Percentiles rank a stretch among this genome's conserved stretches.
Conservation (phyloP, 495 filamentous ascomycete species). For the Chaetomidium leptoderma region DNA sequence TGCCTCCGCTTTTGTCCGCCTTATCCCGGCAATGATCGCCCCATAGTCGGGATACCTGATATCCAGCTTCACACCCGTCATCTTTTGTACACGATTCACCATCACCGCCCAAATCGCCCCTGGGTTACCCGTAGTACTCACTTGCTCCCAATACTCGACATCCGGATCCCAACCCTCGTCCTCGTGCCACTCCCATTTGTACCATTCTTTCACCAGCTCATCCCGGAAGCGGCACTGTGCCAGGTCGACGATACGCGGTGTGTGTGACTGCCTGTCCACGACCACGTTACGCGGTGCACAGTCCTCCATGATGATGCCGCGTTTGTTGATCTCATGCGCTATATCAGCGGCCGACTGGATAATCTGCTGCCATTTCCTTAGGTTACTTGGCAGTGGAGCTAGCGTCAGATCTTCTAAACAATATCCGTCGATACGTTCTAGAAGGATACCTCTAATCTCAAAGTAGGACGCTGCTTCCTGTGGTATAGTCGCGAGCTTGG, state of each 20-base stretch:
- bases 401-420: constrained; percentile 5
- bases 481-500: constrained; percentile 2
- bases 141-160: constrained; percentile 13
- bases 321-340: constrained; percentile 12
- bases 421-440: constrained; percentile 11
- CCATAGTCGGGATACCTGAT: constrained; percentile 7
- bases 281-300: constrained; percentile 11
- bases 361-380: constrained; percentile 7
- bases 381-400: background rate
- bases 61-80: constrained; percentile 8
- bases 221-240: constrained; percentile 8
- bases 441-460: constrained; percentile 11
- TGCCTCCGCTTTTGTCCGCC: constrained; percentile 9
- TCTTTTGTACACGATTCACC: constrained; percentile 2
- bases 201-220: constrained; percentile 9
- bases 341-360: constrained; percentile 11
- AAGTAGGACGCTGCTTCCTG: constrained; percentile 8
- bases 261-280: constrained; percentile 10
- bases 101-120: constrained; percentile 7
- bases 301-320: constrained; percentile 9
- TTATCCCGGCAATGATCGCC: constrained; percentile 1
- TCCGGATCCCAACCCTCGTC: constrained; percentile 13
- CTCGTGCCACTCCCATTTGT: constrained; percentile 1
- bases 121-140: constrained; percentile 3
- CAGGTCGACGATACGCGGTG: constrained; percentile 13